phyloP scores from a whole-genome alignment of 2,329 filamentous ascomycete genomes.

The Colletotrichum cuscutae region DNA sequence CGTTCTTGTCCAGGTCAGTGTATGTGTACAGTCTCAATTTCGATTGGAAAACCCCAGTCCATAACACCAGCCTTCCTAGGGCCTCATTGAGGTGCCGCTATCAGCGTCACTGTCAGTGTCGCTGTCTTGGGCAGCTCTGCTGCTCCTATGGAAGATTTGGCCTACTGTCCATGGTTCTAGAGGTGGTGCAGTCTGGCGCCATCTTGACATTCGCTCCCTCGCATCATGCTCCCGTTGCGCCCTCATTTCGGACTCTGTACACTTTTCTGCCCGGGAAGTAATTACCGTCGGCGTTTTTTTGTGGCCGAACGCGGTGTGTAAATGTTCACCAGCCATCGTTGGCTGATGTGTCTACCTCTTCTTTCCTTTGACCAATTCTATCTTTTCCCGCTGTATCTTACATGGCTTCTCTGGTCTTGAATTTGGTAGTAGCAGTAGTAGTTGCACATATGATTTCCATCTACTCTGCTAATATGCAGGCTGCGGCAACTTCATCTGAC shows the following conservation, averaged over 20 bases:
- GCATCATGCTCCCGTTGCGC: neutral
- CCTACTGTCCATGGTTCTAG: neutral
- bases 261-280: neutral
- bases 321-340: too few relatives aligned
- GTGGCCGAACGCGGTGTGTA: too few relatives aligned
- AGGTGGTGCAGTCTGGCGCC: neutral
- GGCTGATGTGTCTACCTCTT: too few relatives aligned
- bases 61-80: too few relatives aligned
- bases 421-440: neutral
- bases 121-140: neutral
- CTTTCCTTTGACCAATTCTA: too few relatives aligned
- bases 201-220: neutral
- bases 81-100: neutral
- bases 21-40: neutral
- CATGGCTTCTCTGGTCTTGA: neutral
- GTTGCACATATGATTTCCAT: slow-evolving; percentile 26
- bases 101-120: neutral
- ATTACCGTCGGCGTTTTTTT: neutral
- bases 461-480: neutral
- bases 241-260: neutral
- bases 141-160: too few relatives aligned
- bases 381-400: too few relatives aligned
- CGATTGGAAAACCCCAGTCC: neutral
- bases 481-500: slow-evolving; percentile 30
- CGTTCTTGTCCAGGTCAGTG: neutral